Base-by-base conservation (phyloP, 1,284 basidiomycete genomes). In the Anthracocystis panici-leucophaei region DNA sequence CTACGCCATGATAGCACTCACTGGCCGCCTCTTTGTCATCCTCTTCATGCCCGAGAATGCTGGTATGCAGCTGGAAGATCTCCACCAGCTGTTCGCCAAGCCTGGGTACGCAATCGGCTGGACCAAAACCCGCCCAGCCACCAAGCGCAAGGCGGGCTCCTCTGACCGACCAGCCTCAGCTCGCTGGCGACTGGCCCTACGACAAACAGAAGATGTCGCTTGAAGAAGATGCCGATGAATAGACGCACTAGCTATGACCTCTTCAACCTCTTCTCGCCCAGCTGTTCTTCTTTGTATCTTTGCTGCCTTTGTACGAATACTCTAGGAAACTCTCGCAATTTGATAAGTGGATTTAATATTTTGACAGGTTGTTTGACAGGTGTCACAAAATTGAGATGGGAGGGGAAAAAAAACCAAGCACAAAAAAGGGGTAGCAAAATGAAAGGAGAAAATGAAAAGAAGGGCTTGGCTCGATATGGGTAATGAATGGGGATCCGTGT, bases 11-110 rank as follows among this genome's bases (percentile, higher is more conserved):
- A 60, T 77, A 21, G 60, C 59, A 11, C 44, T 68, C 14, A 42
- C 57, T 12, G 59, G 61, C 46, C 63, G 76, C 52, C 55, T 70
- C 35, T 77, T 79, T 35, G 71, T 76, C 52, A 75, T 77, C 49
- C 75, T 75, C 65, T 65, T 75, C 40, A 72, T 79, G 65, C 78
- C 78, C 50, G 75, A 79, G 57, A 65, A 64, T 7, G 59, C 75
- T 2, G 78, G 78, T 25, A 57, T 64, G 61, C 57, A 58, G 45
- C 69, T 79, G 23, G 78, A 79, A 54, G 69, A 72, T 18, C 73
- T 79, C 38, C 59, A 79, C 55, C 38, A 69, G 38, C 63, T 79
- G 7, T 79, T 79, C 41, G 75, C 76, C 27, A 71, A 69, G 61
- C 69, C 63, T 18, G 78, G 78, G 78, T 75, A 74, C 44, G 48